Base-by-base conservation (phyloP, 108 stramenopile genomes). In the Cyclotella distinguenda region DNA sequence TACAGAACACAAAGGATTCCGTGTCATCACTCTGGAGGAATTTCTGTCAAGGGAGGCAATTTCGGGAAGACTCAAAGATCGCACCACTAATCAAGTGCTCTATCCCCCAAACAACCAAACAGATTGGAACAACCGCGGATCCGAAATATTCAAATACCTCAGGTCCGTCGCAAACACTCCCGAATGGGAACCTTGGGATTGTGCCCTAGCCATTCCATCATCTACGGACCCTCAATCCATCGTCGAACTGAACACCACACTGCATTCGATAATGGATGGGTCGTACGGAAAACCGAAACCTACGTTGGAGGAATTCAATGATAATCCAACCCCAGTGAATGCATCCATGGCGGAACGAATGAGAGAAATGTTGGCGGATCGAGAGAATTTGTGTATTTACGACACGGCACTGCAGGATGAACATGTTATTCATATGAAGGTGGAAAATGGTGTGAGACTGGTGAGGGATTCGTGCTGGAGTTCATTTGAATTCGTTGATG, bases 11-110 rank as follows among this genome's bases (percentile, higher is more conserved):
- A 66, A 48, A 8, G 84, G 77, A 10, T 66, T 94, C 22, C 64
- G 84, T 11, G 84, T 94, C 9, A 84, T 90, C 16, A 70, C 84
- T 10, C 90, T 82, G 77, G 75, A 92, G 40, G 87, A 92, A 48
- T 95, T 92, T 70, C 71, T 95, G 70, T 58, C 57, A 43, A 79
- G 81, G 31, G 76, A 85, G 50, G 88, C 65, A 19, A 55, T 78
- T 15, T 45, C 38, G 40, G 77, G 68, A 26, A 50, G 47, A 11
- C 68, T 95, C 30, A 52, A 74, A 6, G 64, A 80, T 42, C 48
- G 65, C 18, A 38, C 54, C 0, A 81, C 82, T 2, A 70, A 70
- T 16, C 16, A 72, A 32, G 75, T 81, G 6, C 28, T 52, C 19
- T 85, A 71, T 64, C 89, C 89, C 34, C 88, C 87, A 6, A 59